Percentiles rank a stretch among this genome's conserved stretches.
Evolutionary conservation across 1,284 basidiomycete species (phyloP).

Genomic region (Cryptococcus sp.): DNA sequence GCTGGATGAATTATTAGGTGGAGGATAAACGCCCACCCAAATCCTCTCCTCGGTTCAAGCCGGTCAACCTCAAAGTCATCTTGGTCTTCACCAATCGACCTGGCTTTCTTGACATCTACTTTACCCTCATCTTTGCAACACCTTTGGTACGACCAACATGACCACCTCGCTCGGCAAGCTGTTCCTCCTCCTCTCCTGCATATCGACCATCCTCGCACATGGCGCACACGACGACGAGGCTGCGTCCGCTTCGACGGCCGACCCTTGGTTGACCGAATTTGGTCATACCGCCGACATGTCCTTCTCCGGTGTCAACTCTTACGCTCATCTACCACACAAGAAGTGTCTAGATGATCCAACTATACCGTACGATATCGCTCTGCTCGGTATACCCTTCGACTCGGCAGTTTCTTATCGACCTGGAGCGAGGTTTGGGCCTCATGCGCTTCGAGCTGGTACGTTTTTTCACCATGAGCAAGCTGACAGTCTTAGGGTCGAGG

Average conservation of each 20-base stretch:
- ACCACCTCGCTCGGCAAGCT: neutral
- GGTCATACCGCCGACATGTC: conserved; percentile 35
- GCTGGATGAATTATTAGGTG: too few relatives aligned
- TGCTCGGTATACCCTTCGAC: conserved; percentile 45
- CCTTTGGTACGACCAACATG: neutral
- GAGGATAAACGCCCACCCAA: too few relatives aligned
- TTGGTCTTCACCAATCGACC: too few relatives aligned
- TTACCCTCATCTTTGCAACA: neutral
- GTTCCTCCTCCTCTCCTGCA: neutral
- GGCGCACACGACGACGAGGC: neutral
- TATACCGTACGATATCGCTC: conserved; percentile 47
- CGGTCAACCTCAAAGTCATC: too few relatives aligned
- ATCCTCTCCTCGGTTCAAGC: too few relatives aligned
- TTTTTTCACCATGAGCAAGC: neutral
- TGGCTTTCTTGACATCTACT: too few relatives aligned
- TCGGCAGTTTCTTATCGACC: conserved; percentile 37
- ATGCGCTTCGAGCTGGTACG: conserved; percentile 36
- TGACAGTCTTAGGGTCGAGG: conserved; percentile 19
- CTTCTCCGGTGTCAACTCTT: conserved; percentile 43
- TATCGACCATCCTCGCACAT: neutral
- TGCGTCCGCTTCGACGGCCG: neutral
- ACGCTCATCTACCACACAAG: conserved; percentile 40
- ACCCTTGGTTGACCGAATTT: conserved; percentile 30
- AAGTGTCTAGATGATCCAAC: conserved; percentile 37
- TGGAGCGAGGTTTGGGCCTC: conserved; percentile 45